Percentiles rank a stretch among this genome's conserved stretches.
Conservation (phyloP, 495 filamentous ascomycete genomes). For the Mycothermus thermophilus region DNA sequence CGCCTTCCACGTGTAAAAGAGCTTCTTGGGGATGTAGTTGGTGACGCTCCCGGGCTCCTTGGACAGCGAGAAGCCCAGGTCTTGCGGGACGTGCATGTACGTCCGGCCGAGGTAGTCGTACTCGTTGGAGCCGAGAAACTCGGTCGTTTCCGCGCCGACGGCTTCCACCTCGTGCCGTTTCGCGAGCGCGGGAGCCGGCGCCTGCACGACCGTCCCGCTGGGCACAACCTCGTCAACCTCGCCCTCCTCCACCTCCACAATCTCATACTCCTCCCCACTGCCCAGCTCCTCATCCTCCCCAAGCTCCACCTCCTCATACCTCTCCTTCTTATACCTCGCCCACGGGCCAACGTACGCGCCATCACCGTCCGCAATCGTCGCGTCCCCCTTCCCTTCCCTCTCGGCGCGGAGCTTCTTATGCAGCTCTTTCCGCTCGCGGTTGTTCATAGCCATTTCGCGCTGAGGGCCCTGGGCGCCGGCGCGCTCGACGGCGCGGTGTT, state of each 20-base stretch:
- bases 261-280: conserved; percentile 72
- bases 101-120: conserved; percentile 88
- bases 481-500: conserved; percentile 61
- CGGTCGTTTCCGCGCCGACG: conserved; percentile 59
- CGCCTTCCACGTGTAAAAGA: conserved; percentile 75
- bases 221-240: conserved; percentile 42
- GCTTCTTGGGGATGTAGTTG: conserved; percentile 89
- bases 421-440: conserved; percentile 45
- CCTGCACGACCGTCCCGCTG: conserved; percentile 37
- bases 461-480: conserved; percentile 24
- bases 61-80: conserved; percentile 74
- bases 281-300: conserved; percentile 46
- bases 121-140: conserved; percentile 70
- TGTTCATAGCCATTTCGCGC: conserved; percentile 25
- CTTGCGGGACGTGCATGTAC: conserved; percentile 93
- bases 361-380: conserved; percentile 69
- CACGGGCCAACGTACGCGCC: conserved; percentile 85
- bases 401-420: conserved; percentile 51
- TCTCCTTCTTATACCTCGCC: conserved; percentile 60
- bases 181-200: conserved; percentile 42
- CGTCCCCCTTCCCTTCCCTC: conserved; percentile 71
- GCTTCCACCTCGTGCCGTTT: conserved; percentile 43
- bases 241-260: conserved; percentile 40
- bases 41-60: conserved; percentile 67
- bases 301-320: conserved; percentile 47